A percentile compares a stretch with the other conserved stretches of the same genome.
phyloP scores from a whole-genome alignment of 768 basidiomycete genomes.

The Leccinum subgranulosum region DNA sequence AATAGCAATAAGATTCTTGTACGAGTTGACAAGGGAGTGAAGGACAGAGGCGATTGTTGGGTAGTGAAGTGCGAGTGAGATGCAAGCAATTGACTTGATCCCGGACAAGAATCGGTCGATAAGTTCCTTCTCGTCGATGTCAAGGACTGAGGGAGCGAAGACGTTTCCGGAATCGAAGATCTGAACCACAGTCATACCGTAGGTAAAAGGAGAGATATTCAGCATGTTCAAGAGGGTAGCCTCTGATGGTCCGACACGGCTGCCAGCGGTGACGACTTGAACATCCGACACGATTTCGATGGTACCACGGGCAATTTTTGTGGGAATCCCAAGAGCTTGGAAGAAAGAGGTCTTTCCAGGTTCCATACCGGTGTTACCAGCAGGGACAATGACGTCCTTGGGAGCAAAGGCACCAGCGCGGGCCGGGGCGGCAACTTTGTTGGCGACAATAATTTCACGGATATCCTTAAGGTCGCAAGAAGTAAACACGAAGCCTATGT shows the following conservation, averaged over 20 bases:
- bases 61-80: conserved; percentile 95
- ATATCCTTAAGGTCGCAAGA: conserved; percentile 88
- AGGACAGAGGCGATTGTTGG: conserved; percentile 92
- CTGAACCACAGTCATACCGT: conserved; percentile 98
- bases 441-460: conserved; percentile 88
- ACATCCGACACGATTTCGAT: conserved; percentile 99
- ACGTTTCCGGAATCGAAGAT: conserved; percentile 93
- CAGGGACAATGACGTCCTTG: conserved; percentile 88
- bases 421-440: conserved; percentile 98
- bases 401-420: conserved; percentile 97
- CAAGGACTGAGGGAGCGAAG: conserved; percentile 88
- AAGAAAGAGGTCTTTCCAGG: conserved; percentile 99
- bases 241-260: conserved; percentile 95
- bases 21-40: conserved; percentile 96
- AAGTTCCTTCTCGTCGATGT: conserved; percentile 89
- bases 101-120: conserved; percentile 89
- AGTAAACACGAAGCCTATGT: conserved; percentile 99
- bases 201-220: conserved; percentile 99
- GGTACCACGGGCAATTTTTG: conserved; percentile 99
- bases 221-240: conserved; percentile 99
- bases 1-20: conserved; percentile 96
- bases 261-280: conserved; percentile 89
- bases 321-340: conserved; percentile 99
- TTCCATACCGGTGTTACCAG: conserved; percentile 99
- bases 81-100: conserved; percentile 92